These are phyloP conservation scores for Polygonum maritimum DNA, from an alignment of 148 eudicot genomes.

Conservation along the genomic window DNA sequence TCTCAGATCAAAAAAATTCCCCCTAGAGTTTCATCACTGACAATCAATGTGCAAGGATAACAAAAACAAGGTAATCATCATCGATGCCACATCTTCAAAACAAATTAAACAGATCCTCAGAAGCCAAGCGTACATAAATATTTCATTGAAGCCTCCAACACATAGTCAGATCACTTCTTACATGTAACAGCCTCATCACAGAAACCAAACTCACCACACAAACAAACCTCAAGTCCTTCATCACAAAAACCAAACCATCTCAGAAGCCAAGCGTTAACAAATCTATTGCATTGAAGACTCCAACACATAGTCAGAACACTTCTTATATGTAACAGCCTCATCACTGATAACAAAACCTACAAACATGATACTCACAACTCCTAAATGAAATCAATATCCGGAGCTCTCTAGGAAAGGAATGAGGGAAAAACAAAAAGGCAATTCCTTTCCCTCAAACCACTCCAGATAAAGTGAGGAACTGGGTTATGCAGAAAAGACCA, in stretches of 20 bases:
- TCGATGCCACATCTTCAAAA: not conserved
- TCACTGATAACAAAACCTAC: conserved; percentile 19
- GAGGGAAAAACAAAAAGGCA: not conserved
- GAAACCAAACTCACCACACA: not conserved
- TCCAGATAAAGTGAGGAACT: not conserved
- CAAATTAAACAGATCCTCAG: not conserved
- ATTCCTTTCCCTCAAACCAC: conserved; percentile 19
- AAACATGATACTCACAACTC: not conserved
- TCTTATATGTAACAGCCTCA: conserved; percentile 63
- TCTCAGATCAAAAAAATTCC: not conserved
- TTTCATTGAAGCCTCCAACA: conserved; percentile 13
- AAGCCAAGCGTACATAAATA: not conserved
- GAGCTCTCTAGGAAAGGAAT: conserved; percentile 22
- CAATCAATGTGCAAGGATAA: conserved; percentile 10
- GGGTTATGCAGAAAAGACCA: not conserved
- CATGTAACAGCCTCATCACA: conserved; percentile 57
- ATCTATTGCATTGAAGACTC: conserved; percentile 29
- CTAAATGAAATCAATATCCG: conserved; percentile 4
- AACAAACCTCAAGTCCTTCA: not conserved
- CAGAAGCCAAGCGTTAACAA: conserved; percentile 2
- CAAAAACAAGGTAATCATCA: not conserved
- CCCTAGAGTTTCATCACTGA: conserved; percentile 5
- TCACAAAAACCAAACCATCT: not conserved
- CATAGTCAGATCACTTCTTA: conserved; percentile 37
- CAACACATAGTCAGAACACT: conserved; percentile 24